phyloP scores from a whole-genome alignment of 495 filamentous ascomycete species.

The Tuber calosporum region DNA sequence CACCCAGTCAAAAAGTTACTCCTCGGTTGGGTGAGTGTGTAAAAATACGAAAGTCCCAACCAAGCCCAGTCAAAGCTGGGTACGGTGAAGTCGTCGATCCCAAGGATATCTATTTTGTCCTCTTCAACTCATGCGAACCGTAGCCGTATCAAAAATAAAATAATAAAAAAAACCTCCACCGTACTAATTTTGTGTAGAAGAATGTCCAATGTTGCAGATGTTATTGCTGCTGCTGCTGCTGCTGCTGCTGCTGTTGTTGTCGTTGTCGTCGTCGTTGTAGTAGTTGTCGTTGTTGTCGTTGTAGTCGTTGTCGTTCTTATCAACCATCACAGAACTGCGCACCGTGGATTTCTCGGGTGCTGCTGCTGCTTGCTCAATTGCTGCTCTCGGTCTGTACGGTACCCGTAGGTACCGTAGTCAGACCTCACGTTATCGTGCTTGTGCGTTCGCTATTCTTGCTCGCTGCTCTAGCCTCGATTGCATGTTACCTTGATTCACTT shows the following conservation, averaged over 20 bases:
- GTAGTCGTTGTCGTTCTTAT: neutral
- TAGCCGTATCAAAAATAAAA: too few relatives aligned
- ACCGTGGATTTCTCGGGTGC: neutral
- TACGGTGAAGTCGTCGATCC: neutral
- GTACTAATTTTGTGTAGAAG: neutral
- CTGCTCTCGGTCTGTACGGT: neutral
- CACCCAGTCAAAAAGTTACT: neutral
- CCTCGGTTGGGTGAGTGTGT: neutral
- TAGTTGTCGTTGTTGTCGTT: neutral
- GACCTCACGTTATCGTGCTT: constrained; percentile 2
- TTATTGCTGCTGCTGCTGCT: neutral
- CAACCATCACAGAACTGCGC: neutral
- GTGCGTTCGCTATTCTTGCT: constrained; percentile 3
- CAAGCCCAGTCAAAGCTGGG: neutral
- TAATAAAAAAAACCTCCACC: neutral
- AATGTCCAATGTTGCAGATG: neutral
- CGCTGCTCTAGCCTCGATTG: constrained; percentile 1
- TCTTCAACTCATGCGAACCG: neutral
- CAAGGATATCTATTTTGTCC: neutral
- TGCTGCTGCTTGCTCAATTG: neutral
- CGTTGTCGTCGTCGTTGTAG: too few relatives aligned
- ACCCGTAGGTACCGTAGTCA: neutral
- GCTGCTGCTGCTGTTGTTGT: neutral
- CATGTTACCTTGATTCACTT: constrained; percentile 1
- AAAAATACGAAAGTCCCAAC: neutral